Conservation (phyloP, 805 yeast genomes). For the Candida berthetii region DNA sequence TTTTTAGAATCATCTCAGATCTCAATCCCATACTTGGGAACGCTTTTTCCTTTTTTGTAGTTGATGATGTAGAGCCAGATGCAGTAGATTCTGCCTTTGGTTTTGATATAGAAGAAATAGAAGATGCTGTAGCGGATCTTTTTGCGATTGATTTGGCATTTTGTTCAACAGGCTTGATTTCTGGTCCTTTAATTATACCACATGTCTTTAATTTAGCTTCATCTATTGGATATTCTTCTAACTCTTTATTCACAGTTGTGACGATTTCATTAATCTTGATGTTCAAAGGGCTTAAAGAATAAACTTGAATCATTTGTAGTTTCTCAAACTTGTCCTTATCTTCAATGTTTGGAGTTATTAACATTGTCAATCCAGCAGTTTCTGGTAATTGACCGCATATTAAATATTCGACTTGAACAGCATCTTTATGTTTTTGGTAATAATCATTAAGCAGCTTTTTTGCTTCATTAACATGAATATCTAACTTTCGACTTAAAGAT, state of each 20-base stretch:
- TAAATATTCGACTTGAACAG: constrained; percentile 33
- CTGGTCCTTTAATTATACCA: constrained; percentile 20
- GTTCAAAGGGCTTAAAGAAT: constrained; percentile 24
- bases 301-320: constrained; percentile 31
- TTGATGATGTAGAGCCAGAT: background rate
- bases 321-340: constrained; percentile 22
- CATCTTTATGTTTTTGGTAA: constrained; percentile 27
- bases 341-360: constrained; percentile 19
- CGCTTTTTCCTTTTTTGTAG: background rate
- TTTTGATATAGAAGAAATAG: background rate
- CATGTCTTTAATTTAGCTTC: constrained; percentile 11
- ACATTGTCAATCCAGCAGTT: constrained; percentile 7
- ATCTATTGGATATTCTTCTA: constrained; percentile 6
- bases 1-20: constrained; percentile 9
- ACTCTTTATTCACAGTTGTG: constrained; percentile 4
- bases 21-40: constrained; percentile 14
- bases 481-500: constrained; percentile 31
- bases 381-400: constrained; percentile 28
- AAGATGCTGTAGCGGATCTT: background rate
- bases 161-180: background rate
- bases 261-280: constrained; percentile 13
- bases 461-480: constrained; percentile 31
- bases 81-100: background rate
- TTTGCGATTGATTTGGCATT: background rate
- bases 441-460: constrained; percentile 32